These are phyloP conservation scores for Dendrobium nobile DNA, from an alignment of 106 monocot species.

Conservation along the genomic window DNA sequence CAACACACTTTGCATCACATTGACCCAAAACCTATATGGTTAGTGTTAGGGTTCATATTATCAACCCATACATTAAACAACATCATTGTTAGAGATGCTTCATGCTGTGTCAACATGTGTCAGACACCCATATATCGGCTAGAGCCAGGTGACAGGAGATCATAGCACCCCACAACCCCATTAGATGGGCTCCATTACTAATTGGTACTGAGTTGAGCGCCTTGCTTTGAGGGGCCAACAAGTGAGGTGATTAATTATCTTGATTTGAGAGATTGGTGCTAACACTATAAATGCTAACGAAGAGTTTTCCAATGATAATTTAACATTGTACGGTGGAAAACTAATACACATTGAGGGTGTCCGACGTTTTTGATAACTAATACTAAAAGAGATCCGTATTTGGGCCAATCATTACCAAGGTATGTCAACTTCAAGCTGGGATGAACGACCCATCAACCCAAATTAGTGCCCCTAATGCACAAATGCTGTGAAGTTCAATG, in stretches of 20 bases:
- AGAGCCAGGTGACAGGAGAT: not conserved
- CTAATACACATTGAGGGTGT: not conserved
- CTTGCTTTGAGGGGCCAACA: not conserved
- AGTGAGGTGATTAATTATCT: not conserved
- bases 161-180: not conserved
- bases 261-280: not conserved
- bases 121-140: not conserved
- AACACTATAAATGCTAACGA: not conserved
- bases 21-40: not conserved
- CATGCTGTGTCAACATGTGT: no score
- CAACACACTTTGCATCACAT: not conserved
- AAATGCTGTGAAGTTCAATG: not conserved
- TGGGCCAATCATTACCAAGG: not conserved
- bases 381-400: not conserved
- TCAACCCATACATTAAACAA: not conserved
- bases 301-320: not conserved
- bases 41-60: not conserved
- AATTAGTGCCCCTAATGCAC: not conserved
- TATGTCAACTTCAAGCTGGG: not conserved
- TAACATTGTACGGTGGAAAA: not conserved
- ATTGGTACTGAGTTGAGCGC: not conserved
- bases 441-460: not conserved
- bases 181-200: not conserved
- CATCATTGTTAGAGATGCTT: not conserved
- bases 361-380: not conserved